phyloP scores from a whole-genome alignment of 352 stramenopile genomes.

The Phytophthora citricola region DNA sequence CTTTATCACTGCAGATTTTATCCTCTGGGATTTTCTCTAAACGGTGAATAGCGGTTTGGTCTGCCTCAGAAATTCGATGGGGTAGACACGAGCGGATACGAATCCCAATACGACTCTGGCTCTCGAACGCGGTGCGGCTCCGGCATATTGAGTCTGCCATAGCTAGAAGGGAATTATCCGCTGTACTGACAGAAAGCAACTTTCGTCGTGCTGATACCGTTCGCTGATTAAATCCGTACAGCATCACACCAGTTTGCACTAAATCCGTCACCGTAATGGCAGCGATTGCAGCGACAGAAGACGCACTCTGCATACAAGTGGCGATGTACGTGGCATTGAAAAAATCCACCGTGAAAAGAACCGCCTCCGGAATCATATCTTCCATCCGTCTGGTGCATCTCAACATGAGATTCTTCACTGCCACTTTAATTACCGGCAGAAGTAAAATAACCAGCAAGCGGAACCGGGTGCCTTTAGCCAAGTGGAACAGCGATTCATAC shows the following conservation, averaged over 20 bases:
- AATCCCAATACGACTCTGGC: background rate
- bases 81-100: conserved; percentile 1
- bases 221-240: conserved; percentile 7
- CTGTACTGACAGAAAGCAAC: background rate
- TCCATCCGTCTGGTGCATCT: conserved; percentile 12
- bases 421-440: conserved; percentile 31
- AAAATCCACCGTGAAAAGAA: conserved; percentile 27
- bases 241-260: conserved; percentile 1
- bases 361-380: conserved; percentile 17
- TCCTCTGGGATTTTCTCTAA: background rate
- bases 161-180: background rate
- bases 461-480: background rate
- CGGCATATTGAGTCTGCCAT: background rate
- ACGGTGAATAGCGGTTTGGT: background rate
- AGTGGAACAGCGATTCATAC: conserved; percentile 7
- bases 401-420: conserved; percentile 24
- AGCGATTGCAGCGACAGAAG: conserved; percentile 1
- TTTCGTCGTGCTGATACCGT: background rate
- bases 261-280: conserved; percentile 5
- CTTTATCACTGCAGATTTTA: too few species aligned
- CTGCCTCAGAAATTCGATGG: background rate
- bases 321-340: conserved; percentile 27
- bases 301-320: conserved; percentile 21
- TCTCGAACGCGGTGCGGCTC: background rate
- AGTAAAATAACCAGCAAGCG: conserved; percentile 9